Evolutionary conservation across 2,329 filamentous ascomycete genomes (phyloP), one percentile per base, ranked within the genome.

Genomic region (Elsinoe necatrix): DNA sequence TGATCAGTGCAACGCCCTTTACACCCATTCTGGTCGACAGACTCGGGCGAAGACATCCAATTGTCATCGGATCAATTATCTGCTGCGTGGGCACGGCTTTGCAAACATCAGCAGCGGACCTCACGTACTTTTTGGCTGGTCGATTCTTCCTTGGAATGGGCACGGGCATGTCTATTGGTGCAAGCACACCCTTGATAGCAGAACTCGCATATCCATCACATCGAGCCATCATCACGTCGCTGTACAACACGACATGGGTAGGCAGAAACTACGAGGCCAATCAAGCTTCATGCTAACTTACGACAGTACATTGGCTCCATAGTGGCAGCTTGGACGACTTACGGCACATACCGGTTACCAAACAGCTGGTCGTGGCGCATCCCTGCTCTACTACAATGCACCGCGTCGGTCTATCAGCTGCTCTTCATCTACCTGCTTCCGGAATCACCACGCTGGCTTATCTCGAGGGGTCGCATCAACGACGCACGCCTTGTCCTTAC

Each of bases 391-490:
- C 63, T 80, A 1, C 77, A 80, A 60, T 74, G 73, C 59, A 71
- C 69, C 35, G 76, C 79, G 16, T 20, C 56, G 4, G 21, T 51
- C 25, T 29, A 39, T n/a, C 34, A 55, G 23, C 72, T 86, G 39
- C 55, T 70, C n/a, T 83, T 83, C 63, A 82, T 88, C 68, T 86
- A 80, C 57, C 66, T 69, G 29, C 69, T 86, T n/a, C 84, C 84
- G 3, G 84, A 87, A 69, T 83, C 79, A 0, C 84, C 84, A 0
- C 77, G 84, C 61, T 87, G 78, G 73, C 77, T 87, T 14, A 75
- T 85, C 62, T 75, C 78, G 63, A 82, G 83, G 69, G 83, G 84
- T 63, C 77, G 78, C 29, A 74, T 80, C 60, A 79, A 83, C 12
- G 77, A 86, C 62, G 84, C 84, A 3, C 73, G 85, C 9, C 67